Percentiles rank a stretch among this genome's conserved stretches.
Conservation (phyloP, 2,329 filamentous ascomycete species). For the Xylariaceae sp. region DNA sequence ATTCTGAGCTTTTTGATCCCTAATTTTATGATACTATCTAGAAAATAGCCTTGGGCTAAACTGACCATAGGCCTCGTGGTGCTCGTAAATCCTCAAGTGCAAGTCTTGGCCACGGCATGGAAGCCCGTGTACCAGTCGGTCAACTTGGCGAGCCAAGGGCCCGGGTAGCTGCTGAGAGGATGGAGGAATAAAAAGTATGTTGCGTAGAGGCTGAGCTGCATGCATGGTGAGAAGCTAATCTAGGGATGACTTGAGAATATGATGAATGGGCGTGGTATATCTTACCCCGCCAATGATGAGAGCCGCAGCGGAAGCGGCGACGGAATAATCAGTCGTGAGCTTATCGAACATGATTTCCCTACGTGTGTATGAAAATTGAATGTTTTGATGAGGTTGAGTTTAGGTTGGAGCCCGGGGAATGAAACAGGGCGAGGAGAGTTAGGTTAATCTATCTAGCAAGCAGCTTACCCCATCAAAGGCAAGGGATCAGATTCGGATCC, state of each 20-base stretch:
- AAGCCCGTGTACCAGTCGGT: slow-evolving; percentile 3
- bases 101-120: not conserved
- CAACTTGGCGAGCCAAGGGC: slow-evolving; percentile 1
- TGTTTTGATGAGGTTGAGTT: too few relatives aligned
- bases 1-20: too few relatives aligned
- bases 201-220: not conserved
- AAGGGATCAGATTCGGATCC: too few relatives aligned
- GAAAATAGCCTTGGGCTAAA: not conserved
- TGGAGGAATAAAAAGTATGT: slow-evolving; percentile 5
- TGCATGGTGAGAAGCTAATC: not conserved
- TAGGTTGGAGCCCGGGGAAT: too few relatives aligned
- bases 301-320: too few relatives aligned
- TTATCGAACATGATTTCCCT: too few relatives aligned
- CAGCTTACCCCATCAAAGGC: too few relatives aligned
- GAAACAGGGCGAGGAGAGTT: too few relatives aligned
- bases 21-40: not conserved
- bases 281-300: too few relatives aligned
- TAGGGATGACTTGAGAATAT: not conserved
- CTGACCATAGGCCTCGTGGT: not conserved
- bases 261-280: slow-evolving; percentile 1
- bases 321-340: too few relatives aligned
- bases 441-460: too few relatives aligned
- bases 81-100: slow-evolving; percentile 5
- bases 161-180: slow-evolving; percentile 6
- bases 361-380: too few relatives aligned